A percentile compares a stretch with the other conserved stretches of the same genome.
Evolutionary conservation across 495 filamentous ascomycete genomes (phyloP).

Genomic region (Jackrogersella minutella): DNA sequence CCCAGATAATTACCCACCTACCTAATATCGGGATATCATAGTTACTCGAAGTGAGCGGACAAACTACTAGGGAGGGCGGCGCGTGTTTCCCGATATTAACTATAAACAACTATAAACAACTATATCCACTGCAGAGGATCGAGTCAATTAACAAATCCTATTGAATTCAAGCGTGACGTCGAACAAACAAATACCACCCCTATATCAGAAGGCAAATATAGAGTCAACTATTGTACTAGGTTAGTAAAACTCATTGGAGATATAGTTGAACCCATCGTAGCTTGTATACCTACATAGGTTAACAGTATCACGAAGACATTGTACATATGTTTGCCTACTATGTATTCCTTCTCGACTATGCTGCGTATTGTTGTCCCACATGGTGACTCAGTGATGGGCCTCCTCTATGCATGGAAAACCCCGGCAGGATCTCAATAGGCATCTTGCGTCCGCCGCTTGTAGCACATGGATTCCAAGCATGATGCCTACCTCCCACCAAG

Average conservation of each 20-base stretch:
- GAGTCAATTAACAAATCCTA: conserved; percentile 3
- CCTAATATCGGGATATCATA: not conserved
- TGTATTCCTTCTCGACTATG: not conserved
- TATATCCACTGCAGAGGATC: not conserved
- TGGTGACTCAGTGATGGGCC: not conserved
- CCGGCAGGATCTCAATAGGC: conserved; percentile 34
- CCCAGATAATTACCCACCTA: not conserved
- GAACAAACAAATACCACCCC: not conserved
- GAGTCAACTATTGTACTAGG: no score
- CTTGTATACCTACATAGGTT: not conserved
- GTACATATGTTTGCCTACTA: conserved; percentile 7
- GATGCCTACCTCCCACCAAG: not conserved
- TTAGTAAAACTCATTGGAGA: not conserved
- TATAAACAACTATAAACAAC: not conserved
- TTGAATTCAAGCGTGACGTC: not conserved
- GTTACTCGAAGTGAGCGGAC: not conserved
- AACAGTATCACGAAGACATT: not conserved
- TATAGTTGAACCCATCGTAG: not conserved
- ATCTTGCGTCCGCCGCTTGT: conserved; percentile 29
- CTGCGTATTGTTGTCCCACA: conserved; percentile 1
- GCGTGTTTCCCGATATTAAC: not conserved
- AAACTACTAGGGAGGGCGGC: not conserved
- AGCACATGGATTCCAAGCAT: conserved; percentile 13
- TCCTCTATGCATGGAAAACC: conserved; percentile 2
- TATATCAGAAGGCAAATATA: not conserved